Percentiles rank a stretch among this genome's conserved stretches.
These are phyloP conservation scores for Cryphonectria nitschkei DNA, from an alignment of 2,329 filamentous ascomycete species.

Conservation along the genomic window DNA sequence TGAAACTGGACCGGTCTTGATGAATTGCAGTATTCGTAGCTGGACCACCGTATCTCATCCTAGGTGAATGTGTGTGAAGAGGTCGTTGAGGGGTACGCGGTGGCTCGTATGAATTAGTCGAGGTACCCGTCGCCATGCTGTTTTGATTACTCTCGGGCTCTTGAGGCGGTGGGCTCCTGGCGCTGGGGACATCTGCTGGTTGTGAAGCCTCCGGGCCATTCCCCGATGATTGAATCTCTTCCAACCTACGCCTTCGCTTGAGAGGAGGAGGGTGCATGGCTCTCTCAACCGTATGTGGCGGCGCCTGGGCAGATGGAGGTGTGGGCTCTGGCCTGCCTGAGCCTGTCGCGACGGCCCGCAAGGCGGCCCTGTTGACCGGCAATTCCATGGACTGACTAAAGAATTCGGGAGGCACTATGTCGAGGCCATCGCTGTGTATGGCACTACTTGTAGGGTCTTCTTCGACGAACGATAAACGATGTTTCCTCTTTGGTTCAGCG, in stretches of 20 bases:
- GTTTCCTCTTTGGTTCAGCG: constrained; percentile 16
- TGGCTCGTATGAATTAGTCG: constrained; percentile 4
- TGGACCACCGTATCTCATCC: neutral
- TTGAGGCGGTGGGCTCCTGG: neutral
- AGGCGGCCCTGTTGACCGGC: constrained; percentile 33
- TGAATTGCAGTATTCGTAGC: neutral
- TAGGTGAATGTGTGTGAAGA: neutral
- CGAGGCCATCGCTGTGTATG: constrained; percentile 38
- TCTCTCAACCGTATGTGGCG: constrained; percentile 21
- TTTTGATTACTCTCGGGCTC: neutral
- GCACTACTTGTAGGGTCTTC: constrained; percentile 36
- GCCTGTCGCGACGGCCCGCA: constrained; percentile 17
- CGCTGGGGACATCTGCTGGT: neutral
- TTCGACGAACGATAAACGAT: constrained; percentile 14
- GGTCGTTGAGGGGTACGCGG: neutral
- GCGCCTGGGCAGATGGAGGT: constrained; percentile 40
- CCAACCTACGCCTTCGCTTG: constrained; percentile 11
- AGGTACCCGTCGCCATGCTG: constrained; percentile 17
- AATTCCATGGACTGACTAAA: constrained; percentile 30
- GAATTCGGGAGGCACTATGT: constrained; percentile 37
- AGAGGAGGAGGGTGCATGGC: neutral
- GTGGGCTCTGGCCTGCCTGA: constrained; percentile 32
- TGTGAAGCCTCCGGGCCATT: neutral
- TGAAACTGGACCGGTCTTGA: constrained; percentile 2
- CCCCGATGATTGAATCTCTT: constrained; percentile 3